phyloP scores from a whole-genome alignment of 805 yeast species.

The Spencermartinsiella europaea region DNA sequence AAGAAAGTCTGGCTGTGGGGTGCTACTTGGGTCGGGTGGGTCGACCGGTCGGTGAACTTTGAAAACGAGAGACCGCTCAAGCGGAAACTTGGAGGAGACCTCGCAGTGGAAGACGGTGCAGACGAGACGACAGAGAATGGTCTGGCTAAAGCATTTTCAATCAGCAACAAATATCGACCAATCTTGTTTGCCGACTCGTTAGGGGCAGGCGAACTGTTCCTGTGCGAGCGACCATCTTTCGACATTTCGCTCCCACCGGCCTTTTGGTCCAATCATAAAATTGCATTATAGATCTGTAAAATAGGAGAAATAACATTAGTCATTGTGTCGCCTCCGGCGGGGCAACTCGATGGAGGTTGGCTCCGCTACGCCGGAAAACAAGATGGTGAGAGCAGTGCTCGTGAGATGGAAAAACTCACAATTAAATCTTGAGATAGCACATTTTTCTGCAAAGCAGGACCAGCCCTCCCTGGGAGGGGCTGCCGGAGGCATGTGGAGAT shows the following conservation, averaged over 20 bases:
- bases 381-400: no score
- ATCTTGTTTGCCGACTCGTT: constrained; percentile 57
- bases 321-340: background rate
- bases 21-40: constrained; percentile 68
- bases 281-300: constrained; percentile 12
- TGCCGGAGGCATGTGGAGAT: no score
- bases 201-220: constrained; percentile 52
- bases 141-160: constrained; percentile 52
- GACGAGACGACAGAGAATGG: constrained; percentile 14
- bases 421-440: background rate
- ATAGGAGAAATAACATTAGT: background rate
- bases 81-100: constrained; percentile 42
- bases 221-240: constrained; percentile 71
- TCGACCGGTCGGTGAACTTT: constrained; percentile 58
- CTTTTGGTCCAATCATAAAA: constrained; percentile 33
- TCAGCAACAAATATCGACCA: constrained; percentile 71
- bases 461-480: no score
- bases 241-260: constrained; percentile 38
- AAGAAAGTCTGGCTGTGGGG: constrained; percentile 82
- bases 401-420: constrained; percentile 1
- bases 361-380: no score
- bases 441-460: no score
- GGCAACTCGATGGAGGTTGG: background rate
- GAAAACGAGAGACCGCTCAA: constrained; percentile 39
- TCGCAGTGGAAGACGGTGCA: constrained; percentile 28